A percentile compares a stretch with the other conserved stretches of the same genome.
These are phyloP conservation scores for Saccharomyces hybrid DNA, from an alignment of 1,139 yeast genomes.

Conservation along the genomic window DNA sequence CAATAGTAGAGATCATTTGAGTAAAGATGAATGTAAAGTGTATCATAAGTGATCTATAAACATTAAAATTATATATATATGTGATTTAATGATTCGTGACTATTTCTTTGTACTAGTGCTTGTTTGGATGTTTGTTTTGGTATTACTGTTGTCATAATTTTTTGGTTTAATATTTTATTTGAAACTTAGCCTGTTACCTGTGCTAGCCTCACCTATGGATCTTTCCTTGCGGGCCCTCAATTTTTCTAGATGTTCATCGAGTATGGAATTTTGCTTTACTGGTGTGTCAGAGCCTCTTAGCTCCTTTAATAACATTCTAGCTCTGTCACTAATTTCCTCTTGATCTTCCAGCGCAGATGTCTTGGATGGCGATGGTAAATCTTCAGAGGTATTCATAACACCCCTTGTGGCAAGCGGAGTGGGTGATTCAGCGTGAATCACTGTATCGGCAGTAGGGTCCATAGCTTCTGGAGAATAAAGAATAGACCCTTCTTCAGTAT, in stretches of 20 bases:
- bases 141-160: neutral
- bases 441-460: slow-evolving; percentile 2
- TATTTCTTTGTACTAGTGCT: neutral
- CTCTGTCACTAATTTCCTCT: slow-evolving; percentile 28
- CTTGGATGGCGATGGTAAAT: slow-evolving; percentile 3
- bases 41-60: slow-evolving; percentile 1
- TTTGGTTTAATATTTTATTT: neutral
- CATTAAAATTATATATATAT: neutral
- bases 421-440: slow-evolving; percentile 11
- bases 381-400: neutral
- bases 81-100: neutral
- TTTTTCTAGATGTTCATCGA: slow-evolving; percentile 24
- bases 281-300: slow-evolving; percentile 25
- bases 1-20: neutral
- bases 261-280: slow-evolving; percentile 12
- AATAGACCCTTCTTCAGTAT: slow-evolving; percentile 25
- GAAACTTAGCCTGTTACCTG: neutral
- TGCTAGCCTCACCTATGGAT: neutral
- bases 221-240: slow-evolving; percentile 25
- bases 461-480: slow-evolving; percentile 20
- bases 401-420: slow-evolving; percentile 7
- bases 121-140: neutral
- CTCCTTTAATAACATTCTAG: slow-evolving; percentile 27
- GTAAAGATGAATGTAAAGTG: neutral
- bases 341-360: slow-evolving; percentile 6